Base-by-base conservation (phyloP, 192 early-diverging fungal species). In the Umbelopsis sp. region DNA sequence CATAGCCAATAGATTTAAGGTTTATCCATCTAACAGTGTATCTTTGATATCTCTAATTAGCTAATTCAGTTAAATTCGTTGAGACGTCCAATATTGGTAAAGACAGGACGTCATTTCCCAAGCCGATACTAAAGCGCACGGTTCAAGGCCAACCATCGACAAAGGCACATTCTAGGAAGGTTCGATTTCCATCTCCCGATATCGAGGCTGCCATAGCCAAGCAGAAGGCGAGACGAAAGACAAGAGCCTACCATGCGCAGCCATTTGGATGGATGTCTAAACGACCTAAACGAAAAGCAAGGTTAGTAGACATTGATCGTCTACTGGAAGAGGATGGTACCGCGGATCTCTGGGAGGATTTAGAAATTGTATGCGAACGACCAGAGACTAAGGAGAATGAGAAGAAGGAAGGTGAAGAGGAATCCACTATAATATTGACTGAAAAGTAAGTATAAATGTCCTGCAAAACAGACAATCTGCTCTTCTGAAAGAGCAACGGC, bases 401-500 rank as follows among this genome's bases (percentile, higher is more conserved):
- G 31, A 34, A 31, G 29, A 62, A 32, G 17, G 56, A 3, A 34
- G 14, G 14, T 20, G 20, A 12, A 2, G 56, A 7, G 16, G 31
- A 62, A 36, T 14, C 56, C 21, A 54, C 1, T 31, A 32, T 62
- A 31, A 62, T 31, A 17, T 34, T 62, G 32, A 29, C 24, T 34
- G 56, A 62, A 62, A 62, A 62, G 56, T 62, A 62, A 62, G 4
- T 62, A 53, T 26, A 26, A n/a, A 53, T 41, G 38, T 11, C 38
- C 7, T 1, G 1, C 52, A 26, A 11, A 53, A 24, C n/a, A 5
- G 51, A 24, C n/a, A 5, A 21, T 25, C 52, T 53, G 52, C 22
- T 26, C n/a, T n/a, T n/a, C n/a, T n/a, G n/a, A n/a, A n/a, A n/a
- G n/a, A n/a, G n/a, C n/a, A n/a, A n/a, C n/a, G n/a, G n/a, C n/a